A percentile compares a stretch with the other conserved stretches of the same genome.
Evolutionary conservation across 306 rosid genomes (phyloP).

Genomic region (Castanopsis chinensis): DNA sequence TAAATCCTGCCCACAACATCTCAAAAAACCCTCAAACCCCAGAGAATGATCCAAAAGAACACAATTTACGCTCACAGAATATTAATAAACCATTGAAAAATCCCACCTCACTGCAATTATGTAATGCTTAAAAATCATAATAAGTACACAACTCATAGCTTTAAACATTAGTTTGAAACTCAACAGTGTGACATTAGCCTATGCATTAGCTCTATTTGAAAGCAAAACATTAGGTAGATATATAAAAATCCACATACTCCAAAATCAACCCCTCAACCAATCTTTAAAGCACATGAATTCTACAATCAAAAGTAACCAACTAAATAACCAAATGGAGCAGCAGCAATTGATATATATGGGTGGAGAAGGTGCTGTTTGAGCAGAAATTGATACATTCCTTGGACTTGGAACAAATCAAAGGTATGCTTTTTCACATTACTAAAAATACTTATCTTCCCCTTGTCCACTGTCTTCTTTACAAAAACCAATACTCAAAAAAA

Average conservation of each 20-base stretch:
- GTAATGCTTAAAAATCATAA: background rate
- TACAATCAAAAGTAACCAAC: background rate
- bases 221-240: background rate
- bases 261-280: background rate
- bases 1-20: background rate
- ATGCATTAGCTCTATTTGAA: background rate
- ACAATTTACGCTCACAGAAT: background rate
- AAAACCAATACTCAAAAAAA: background rate
- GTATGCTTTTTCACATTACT: no score
- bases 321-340: background rate
- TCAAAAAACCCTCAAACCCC: constrained; percentile 5
- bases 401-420: background rate
- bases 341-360: background rate
- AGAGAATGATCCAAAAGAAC: constrained; percentile 4
- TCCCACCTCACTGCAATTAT: constrained; percentile 76
- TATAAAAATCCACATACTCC: background rate
- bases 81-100: constrained; percentile 50
- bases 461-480: background rate
- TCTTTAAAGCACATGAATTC: background rate
- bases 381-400: background rate
- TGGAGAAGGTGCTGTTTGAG: background rate
- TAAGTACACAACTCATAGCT: background rate
- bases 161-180: background rate
- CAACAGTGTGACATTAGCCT: background rate
- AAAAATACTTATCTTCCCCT: no score